Percentiles rank a stretch among this genome's conserved stretches.
Evolutionary conservation across 1,284 basidiomycete genomes (phyloP).

Genomic region (Phylloporus sp.): DNA sequence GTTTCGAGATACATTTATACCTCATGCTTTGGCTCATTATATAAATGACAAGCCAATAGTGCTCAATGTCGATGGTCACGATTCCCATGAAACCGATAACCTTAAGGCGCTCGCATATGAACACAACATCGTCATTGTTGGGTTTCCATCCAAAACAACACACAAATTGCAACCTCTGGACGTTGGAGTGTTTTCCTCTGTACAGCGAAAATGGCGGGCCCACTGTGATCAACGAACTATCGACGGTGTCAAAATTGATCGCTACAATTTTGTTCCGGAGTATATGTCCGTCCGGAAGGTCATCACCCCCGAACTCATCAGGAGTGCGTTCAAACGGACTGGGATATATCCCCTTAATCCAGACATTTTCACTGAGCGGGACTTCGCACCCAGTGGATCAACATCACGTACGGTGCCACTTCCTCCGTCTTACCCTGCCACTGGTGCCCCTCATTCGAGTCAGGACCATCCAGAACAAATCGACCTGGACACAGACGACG

Average conservation of each 20-base stretch:
- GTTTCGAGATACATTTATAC: neutral
- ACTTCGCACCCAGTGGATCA: neutral
- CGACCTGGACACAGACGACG: too few species aligned
- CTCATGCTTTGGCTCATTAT: neutral
- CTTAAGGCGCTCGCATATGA: neutral
- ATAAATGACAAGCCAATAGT: neutral
- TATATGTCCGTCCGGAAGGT: neutral
- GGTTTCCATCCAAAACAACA: neutral
- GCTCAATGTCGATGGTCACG: neutral
- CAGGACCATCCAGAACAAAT: too few species aligned
- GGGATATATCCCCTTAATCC: neutral
- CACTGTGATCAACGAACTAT: neutral
- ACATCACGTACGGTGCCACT: neutral
- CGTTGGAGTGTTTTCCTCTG: neutral
- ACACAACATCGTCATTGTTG: neutral
- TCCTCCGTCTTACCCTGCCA: neutral
- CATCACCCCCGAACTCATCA: neutral
- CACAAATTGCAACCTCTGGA: neutral
- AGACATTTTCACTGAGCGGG: neutral
- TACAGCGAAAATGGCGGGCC: neutral
- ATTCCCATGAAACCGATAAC: neutral
- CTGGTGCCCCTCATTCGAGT: too few species aligned
- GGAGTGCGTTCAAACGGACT: neutral
- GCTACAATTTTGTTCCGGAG: conserved; percentile 1
- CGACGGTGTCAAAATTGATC: neutral